Conservation (phyloP, 345 rosid genomes). For the Brassica juncea region DNA sequence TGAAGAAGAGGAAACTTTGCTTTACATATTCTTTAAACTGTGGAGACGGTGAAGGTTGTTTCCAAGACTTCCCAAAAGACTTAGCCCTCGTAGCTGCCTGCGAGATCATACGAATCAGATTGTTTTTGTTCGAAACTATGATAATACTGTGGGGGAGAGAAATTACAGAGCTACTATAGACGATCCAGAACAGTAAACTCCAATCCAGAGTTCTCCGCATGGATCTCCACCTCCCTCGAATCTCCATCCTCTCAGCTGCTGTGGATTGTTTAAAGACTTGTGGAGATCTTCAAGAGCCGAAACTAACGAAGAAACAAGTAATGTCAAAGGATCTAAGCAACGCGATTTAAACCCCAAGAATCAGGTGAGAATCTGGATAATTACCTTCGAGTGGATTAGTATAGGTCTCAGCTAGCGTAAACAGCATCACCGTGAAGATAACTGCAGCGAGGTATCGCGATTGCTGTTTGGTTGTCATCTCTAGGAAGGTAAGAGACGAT, state of each 20-base stretch:
- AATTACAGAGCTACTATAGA: slow-evolving; percentile 66
- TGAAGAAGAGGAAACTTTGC: slow-evolving; percentile 33
- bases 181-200: slow-evolving; percentile 75
- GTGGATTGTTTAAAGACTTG: slow-evolving; percentile 56
- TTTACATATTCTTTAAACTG: slow-evolving; percentile 66
- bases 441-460: slow-evolving; percentile 22
- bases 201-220: slow-evolving; percentile 78
- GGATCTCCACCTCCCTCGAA: slow-evolving; percentile 68
- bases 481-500: slow-evolving; percentile 10
- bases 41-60: slow-evolving; percentile 65
- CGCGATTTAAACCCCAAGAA: neutral
- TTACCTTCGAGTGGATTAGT: slow-evolving; percentile 79
- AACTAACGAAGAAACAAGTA: slow-evolving; percentile 49
- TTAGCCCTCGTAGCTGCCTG: slow-evolving; percentile 62
- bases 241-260: slow-evolving; percentile 75
- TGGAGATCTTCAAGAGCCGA: slow-evolving; percentile 64
- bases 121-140: neutral
- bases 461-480: slow-evolving; percentile 44
- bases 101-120: slow-evolving; percentile 21
- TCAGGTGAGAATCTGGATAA: neutral
- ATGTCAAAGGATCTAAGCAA: neutral
- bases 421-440: slow-evolving; percentile 43
- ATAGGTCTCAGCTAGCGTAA: slow-evolving; percentile 43
- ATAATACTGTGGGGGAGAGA: slow-evolving; percentile 13
- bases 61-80: slow-evolving; percentile 69